Evolutionary conservation across 1,284 basidiomycete species (phyloP), one percentile per base, ranked within the genome.

Genomic region (Cryptococcus neoformans): DNA sequence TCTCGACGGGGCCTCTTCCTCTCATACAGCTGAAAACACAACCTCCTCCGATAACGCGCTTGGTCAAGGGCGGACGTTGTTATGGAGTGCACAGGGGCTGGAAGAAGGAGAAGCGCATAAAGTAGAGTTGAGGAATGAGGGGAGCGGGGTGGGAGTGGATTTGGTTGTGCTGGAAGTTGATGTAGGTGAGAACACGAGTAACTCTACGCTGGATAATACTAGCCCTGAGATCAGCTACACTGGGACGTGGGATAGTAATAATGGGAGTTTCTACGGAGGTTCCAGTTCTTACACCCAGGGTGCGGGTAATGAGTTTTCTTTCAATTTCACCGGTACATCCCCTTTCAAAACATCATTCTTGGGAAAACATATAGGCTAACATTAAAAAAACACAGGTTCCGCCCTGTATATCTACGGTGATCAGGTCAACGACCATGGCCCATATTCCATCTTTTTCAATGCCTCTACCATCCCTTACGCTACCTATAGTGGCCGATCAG

Each of bases 381-480:
- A 4, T 3, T 28, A 28, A 44, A 8, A 35, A 11, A 9, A 4
- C 12, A 11, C 55, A 72, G 74, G 72, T 12, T 77, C 77, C 3
- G 77, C 75, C 1, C 54, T 79, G 1, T 79, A 70, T 63, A 55
- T 79, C 46, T 78, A 73, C 61, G 78, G 78, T 17, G 78, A 79
- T 57, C 73, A 78, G 56, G 76, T 78, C 45, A 75, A 78, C 59
- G 78, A 79, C 57, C 77, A 79, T 62, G 77, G 77, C 35, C 51
- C 51, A 42, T 79, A 71, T 62, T 61, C 70, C 1, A 64, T 76
- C 40, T 72, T 65, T 53, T 51, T 78, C 55, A 75, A 79, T 62
- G 68, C 62, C 40, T 58, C 62, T 5, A 51, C 51, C 17, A 66
- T 62, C 1, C 51, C 59, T 0, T 59, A 60, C 9, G 68, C 62